Evolutionary conservation across 2,329 filamentous ascomycete genomes (phyloP), one percentile per base, ranked within the genome.

Genomic region (Ascochyta rabiei): DNA sequence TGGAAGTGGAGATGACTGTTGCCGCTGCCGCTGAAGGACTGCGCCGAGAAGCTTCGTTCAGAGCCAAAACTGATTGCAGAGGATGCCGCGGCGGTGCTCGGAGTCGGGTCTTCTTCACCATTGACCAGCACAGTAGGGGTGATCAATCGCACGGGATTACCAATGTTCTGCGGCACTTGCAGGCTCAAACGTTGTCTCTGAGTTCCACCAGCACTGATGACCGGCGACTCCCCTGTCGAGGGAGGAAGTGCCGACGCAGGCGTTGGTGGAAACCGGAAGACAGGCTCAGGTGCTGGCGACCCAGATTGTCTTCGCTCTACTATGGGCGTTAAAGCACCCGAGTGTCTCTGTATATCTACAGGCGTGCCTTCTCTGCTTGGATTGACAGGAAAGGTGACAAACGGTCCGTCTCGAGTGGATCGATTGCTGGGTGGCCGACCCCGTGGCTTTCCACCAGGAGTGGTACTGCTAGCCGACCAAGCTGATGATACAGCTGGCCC

Each of bases 401-500:
- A 90, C 0, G 88, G 86, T 0, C 86, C 86, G 59, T 90, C 86
- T 13, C 84, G 81, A 0, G 82, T 81, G n/a, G 81, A 83, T 23
- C 86, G 83, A 64, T 88, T 90, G 51, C 87, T 89, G 0, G 91
- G 90, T 37, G 93, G 93, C 55, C 93, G 82, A 6, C 93, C 92
- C 61, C 92, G 82, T 13, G 89, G 81, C 72, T 93, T 96, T 2
- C 88, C 87, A 4, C 82, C 84, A 1, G 84, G 78, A 12, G 86
- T 80, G 34, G 82, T 80, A 15, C 84, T 84, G 54, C 83, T 85
- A 59, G 86, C 86, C 50, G 89, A 86, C 93, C 93, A 97, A 0
- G 93, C 93, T 9, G 92, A 96, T 0, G 92, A 96, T 0, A 96
- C 91, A 6, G 90, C 91, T 0, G 91, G 89, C 0, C 92, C 92